Evolutionary conservation across 1,139 yeast genomes (phyloP), one percentile per base, ranked within the genome.

Genomic region (Sugiyamaella neomexicana): DNA sequence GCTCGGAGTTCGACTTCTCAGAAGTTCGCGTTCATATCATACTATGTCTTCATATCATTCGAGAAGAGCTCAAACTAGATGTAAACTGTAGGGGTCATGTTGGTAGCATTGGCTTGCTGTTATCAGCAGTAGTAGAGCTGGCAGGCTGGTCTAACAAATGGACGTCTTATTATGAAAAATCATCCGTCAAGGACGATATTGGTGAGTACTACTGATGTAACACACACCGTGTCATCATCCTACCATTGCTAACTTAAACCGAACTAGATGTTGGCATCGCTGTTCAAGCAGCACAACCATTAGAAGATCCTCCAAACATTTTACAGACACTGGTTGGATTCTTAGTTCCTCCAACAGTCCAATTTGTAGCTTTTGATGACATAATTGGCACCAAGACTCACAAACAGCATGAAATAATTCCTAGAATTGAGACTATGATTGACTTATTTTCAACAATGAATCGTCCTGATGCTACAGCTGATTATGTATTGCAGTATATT

Each of bases 81-180:
- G 70, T 81, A 1, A 72, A 83, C 37, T 74, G 77, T 9, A 58
- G 66, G 1, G 58, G 62, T 0, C 71, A 74, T 17, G 71, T 78
- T 15, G 62, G 70, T 3, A 68, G 70, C 39, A 63, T 90, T 13
- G 83, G 85, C 0, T 45, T 72, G 1, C 65, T 90, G 9, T 68
- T 91, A n/a, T 74, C 84, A 0, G 88, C 85, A 60, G 62, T 87
- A 5, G 78, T 85, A 0, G 60, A 72, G 9, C 81, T 89, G 83
- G 81, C 86, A 80, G 84, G 86, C 1, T 89, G 97, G 97, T 80
- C 85, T 2, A 79, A 75, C 0, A 57, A 66, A 0, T 90, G 97
- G 97, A 67, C 71, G 15, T 66, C 69, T 1, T 84, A 83, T 64
- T 88, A 89, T 64, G 73, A 60, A 16, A 36, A 43, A 32, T 32